Conservation (phyloP, 192 early-diverging fungal genomes). For the Entomortierella chlamydospora region DNA sequence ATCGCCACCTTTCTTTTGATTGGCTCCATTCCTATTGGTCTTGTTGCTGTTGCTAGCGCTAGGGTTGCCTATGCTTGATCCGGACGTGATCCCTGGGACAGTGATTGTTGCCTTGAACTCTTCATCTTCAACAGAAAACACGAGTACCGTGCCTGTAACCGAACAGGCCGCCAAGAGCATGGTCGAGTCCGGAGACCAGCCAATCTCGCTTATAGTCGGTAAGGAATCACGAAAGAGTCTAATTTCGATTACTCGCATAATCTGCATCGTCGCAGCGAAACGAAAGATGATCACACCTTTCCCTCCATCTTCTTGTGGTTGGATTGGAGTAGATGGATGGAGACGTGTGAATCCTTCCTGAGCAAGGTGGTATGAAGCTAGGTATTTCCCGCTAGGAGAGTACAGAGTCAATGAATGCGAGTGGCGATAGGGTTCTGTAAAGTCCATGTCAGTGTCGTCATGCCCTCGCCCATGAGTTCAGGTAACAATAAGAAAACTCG, state of each 20-base stretch:
- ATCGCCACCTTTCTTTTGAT: slow-evolving; percentile 41
- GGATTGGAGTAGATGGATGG: slow-evolving; percentile 45
- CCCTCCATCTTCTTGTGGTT: slow-evolving; percentile 54
- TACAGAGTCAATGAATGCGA: slow-evolving; percentile 63
- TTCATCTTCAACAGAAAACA: slow-evolving; percentile 69
- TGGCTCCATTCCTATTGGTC: slow-evolving; percentile 4
- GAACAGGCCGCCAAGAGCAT: slow-evolving; percentile 67
- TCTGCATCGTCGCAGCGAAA: slow-evolving; percentile 69
- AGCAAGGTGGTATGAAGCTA: slow-evolving; percentile 69
- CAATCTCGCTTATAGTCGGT: slow-evolving; percentile 54
- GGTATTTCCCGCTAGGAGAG: slow-evolving; percentile 70
- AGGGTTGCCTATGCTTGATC: background rate
- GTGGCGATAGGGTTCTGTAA: slow-evolving; percentile 77
- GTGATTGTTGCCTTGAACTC: slow-evolving; percentile 45
- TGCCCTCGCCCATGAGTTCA: too few species aligned
- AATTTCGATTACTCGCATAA: slow-evolving; percentile 72
- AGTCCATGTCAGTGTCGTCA: slow-evolving; percentile 60
- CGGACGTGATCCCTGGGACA: slow-evolving; percentile 24
- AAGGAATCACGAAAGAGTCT: slow-evolving; percentile 53
- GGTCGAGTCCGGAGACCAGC: slow-evolving; percentile 76
- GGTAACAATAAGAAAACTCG: too few species aligned
- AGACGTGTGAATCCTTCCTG: slow-evolving; percentile 46
- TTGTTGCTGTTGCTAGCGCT: slow-evolving; percentile 61
- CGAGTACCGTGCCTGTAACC: slow-evolving; percentile 56
- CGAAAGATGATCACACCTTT: slow-evolving; percentile 77